A percentile compares a stretch with the other conserved stretches of the same genome.
These are phyloP conservation scores for Zygoascus hellenicus DNA, from an alignment of 1,139 yeast species.

Conservation along the genomic window DNA sequence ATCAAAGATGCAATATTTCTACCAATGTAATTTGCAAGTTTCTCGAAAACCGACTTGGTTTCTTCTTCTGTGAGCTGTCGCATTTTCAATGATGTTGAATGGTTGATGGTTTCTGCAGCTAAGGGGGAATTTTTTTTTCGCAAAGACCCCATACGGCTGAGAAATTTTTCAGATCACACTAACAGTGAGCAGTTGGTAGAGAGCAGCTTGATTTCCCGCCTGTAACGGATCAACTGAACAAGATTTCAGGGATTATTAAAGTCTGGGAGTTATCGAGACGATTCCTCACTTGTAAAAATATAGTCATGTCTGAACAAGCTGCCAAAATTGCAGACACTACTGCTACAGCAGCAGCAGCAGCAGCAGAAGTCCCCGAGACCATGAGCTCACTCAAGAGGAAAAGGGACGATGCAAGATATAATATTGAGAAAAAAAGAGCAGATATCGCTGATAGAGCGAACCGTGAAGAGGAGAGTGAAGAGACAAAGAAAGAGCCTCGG, in stretches of 20 bases:
- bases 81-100: conserved; percentile 41
- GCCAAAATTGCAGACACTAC: not conserved
- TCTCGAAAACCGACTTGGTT: conserved; percentile 92
- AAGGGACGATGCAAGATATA: conserved; percentile 5
- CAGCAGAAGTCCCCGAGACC: not conserved
- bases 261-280: not conserved
- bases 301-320: not conserved
- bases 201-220: not conserved
- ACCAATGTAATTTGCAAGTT: conserved; percentile 93
- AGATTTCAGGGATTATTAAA: not conserved
- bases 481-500: conserved; percentile 42
- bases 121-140: no score
- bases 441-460: conserved; percentile 5
- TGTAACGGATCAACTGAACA: not conserved
- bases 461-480: conserved; percentile 14
- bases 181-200: not conserved
- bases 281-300: not conserved
- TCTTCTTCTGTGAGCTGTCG: conserved; percentile 96
- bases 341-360: not conserved
- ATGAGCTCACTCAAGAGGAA: not conserved
- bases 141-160: not conserved
- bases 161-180: not conserved
- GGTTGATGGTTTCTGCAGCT: not conserved
- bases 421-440: conserved; percentile 6
- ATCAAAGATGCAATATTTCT: conserved; percentile 84